phyloP scores from a whole-genome alignment of 1,284 basidiomycete species.

The Rhodotorula sp. region DNA sequence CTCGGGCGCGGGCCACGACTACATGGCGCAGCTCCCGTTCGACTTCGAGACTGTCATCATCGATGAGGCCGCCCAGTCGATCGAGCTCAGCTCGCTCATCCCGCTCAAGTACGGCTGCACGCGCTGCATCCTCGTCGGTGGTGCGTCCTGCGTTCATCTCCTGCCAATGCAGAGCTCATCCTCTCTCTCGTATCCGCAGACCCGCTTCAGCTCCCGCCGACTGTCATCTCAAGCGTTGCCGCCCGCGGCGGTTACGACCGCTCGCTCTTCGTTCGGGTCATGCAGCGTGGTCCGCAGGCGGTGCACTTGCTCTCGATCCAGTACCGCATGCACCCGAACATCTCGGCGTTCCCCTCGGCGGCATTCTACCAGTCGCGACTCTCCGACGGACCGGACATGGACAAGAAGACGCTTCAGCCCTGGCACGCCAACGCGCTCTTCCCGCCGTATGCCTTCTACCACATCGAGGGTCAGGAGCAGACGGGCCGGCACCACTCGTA shows the following conservation, averaged over 20 bases:
- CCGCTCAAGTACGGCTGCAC: conserved; percentile 86
- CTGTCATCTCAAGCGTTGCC: conserved; percentile 88
- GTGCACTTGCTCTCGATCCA: conserved; percentile 97
- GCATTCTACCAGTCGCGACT: conserved; percentile 85
- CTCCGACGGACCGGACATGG: conserved; percentile 88
- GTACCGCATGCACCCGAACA: conserved; percentile 99
- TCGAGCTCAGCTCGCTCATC: conserved; percentile 95
- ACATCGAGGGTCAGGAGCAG: conserved; percentile 59
- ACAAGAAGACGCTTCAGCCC: conserved; percentile 71
- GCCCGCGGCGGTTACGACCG: conserved; percentile 80
- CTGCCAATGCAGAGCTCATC: background rate
- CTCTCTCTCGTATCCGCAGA: conserved; percentile 57
- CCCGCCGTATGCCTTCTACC: conserved; percentile 87
- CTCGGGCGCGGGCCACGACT: conserved; percentile 88
- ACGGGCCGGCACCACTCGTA: conserved; percentile 65
- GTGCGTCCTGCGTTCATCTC: conserved; percentile 52
- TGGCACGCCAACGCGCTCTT: conserved; percentile 85
- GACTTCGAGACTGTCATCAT: conserved; percentile 97
- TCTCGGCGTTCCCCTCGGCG: conserved; percentile 83
- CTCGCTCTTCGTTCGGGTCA: conserved; percentile 88
- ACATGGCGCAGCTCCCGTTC: conserved; percentile 66
- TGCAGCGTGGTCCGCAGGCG: conserved; percentile 71
- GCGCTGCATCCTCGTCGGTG: conserved; percentile 92
- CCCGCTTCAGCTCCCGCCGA: conserved; percentile 95
- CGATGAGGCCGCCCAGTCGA: conserved; percentile 96